phyloP scores from a whole-genome alignment of 257 asterid genomes.

The Rubia yunnanensis region DNA sequence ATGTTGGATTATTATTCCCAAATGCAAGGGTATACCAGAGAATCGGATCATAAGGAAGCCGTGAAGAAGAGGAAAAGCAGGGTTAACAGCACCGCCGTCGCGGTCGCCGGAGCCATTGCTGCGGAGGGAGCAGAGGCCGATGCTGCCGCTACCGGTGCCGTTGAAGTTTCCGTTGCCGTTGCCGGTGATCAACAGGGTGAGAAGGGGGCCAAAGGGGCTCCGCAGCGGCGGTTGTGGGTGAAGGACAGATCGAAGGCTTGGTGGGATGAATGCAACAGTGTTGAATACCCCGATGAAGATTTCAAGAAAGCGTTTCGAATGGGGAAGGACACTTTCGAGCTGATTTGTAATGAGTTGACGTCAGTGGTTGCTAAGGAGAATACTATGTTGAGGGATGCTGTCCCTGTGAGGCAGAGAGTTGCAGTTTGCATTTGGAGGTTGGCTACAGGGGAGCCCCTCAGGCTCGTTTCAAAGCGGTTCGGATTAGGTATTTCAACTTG shows the following conservation, averaged over 20 bases:
- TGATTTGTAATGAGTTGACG: slow-evolving; percentile 69
- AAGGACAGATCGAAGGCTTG: slow-evolving; percentile 77
- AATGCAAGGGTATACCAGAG: slow-evolving; percentile 30
- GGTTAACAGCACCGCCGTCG: slow-evolving; percentile 21
- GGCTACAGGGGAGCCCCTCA: slow-evolving; percentile 92
- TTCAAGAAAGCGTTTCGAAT: slow-evolving; percentile 77
- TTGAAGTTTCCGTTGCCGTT: background rate
- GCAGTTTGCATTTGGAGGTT: slow-evolving; percentile 97
- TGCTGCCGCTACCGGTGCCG: background rate
- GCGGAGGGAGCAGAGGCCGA: slow-evolving; percentile 8
- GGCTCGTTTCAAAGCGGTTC: slow-evolving; percentile 78
- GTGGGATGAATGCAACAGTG: slow-evolving; percentile 96
- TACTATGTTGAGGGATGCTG: slow-evolving; percentile 83
- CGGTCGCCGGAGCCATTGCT: slow-evolving; percentile 12
- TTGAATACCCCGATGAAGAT: slow-evolving; percentile 82
- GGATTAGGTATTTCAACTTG: slow-evolving; percentile 93
- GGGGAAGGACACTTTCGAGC: slow-evolving; percentile 83
- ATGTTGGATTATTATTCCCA: slow-evolving; percentile 57
- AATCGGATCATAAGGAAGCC: slow-evolving; percentile 36
- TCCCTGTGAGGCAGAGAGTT: slow-evolving; percentile 81
- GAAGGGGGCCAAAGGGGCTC: slow-evolving; percentile 21
- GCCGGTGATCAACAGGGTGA: background rate
- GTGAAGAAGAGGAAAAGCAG: slow-evolving; percentile 40
- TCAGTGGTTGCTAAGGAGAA: slow-evolving; percentile 79
- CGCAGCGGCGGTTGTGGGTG: slow-evolving; percentile 86